Evolutionary conservation across 768 basidiomycete genomes (phyloP).

Genomic region (Inosperma sp.): DNA sequence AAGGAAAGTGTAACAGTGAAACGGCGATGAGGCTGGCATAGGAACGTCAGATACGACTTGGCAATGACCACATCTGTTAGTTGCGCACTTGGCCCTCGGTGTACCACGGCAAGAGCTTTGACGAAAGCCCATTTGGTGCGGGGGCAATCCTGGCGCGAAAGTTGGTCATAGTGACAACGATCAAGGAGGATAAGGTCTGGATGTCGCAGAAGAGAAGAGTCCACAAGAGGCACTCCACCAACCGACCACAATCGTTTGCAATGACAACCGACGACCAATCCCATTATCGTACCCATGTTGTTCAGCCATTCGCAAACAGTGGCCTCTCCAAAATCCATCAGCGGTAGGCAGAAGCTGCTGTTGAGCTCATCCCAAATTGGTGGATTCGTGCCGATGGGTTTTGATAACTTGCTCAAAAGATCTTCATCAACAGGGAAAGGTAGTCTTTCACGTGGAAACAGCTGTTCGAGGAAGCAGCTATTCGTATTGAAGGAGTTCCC

Average conservation of each 20-base stretch:
- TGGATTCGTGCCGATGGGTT: background rate
- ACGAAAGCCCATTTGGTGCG: background rate
- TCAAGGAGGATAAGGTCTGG: background rate
- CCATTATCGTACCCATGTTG: constrained; percentile 1
- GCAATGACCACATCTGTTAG: background rate
- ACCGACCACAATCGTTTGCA: constrained; percentile 2
- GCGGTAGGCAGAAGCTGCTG: constrained; percentile 2
- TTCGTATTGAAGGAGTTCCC: background rate
- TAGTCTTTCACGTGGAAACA: background rate
- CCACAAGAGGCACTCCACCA: constrained; percentile 3
- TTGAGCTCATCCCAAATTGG: background rate
- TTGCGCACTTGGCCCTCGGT: background rate
- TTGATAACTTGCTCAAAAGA: constrained; percentile 1
- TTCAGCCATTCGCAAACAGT: constrained; percentile 1
- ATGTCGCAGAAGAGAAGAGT: background rate
- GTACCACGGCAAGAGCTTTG: background rate
- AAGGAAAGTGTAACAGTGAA: constrained; percentile 6
- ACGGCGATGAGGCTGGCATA: background rate
- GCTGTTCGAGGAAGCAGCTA: background rate
- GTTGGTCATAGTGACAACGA: background rate
- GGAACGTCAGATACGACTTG: constrained; percentile 3
- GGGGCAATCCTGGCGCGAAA: background rate
- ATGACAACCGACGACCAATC: background rate
- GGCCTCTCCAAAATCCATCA: background rate
- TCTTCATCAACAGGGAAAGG: background rate